These are phyloP conservation scores for Leishmania guyanensis DNA, from an alignment of 208 protist genomes.

Conservation along the genomic window DNA sequence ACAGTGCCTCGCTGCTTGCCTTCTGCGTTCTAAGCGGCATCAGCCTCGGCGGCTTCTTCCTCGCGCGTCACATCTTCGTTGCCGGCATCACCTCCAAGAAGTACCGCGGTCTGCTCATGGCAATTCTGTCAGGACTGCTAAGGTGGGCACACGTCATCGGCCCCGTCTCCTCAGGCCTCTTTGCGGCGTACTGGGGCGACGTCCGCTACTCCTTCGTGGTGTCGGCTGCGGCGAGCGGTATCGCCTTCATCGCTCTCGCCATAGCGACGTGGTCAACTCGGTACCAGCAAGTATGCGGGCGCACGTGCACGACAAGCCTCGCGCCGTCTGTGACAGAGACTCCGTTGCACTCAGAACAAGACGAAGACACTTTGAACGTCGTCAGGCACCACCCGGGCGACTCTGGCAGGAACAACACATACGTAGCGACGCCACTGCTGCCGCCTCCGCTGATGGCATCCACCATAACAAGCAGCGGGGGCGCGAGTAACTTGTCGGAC, in stretches of 20 bases:
- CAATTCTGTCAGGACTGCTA: conserved; percentile 74
- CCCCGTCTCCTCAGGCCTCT: conserved; percentile 50
- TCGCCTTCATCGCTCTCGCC: conserved; percentile 42
- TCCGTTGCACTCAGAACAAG: conserved; percentile 13
- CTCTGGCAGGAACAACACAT: not conserved
- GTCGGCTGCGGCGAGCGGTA: conserved; percentile 29
- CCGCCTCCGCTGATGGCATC: not conserved
- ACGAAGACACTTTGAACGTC: not conserved
- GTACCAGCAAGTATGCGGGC: conserved; percentile 26
- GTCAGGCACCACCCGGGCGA: not conserved
- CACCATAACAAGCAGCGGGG: not conserved
- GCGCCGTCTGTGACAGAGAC: conserved; percentile 3
- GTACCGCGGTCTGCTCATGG: conserved; percentile 79
- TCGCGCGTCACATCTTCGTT: conserved; percentile 84
- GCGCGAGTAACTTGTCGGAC: not conserved
- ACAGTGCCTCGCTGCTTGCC: conserved; percentile 22
- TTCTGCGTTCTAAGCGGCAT: conserved; percentile 72
- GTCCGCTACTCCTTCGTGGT: conserved; percentile 64
- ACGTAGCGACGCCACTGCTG: conserved; percentile 11
- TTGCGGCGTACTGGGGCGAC: conserved; percentile 45
- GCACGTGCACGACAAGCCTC: conserved; percentile 21
- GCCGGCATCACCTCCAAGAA: conserved; percentile 59
- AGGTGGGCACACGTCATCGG: conserved; percentile 81
- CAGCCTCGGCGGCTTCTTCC: conserved; percentile 78
- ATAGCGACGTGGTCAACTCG: conserved; percentile 20